Base-by-base conservation (phyloP, 164 flowering plant species). In the Nelumbo lutea region DNA sequence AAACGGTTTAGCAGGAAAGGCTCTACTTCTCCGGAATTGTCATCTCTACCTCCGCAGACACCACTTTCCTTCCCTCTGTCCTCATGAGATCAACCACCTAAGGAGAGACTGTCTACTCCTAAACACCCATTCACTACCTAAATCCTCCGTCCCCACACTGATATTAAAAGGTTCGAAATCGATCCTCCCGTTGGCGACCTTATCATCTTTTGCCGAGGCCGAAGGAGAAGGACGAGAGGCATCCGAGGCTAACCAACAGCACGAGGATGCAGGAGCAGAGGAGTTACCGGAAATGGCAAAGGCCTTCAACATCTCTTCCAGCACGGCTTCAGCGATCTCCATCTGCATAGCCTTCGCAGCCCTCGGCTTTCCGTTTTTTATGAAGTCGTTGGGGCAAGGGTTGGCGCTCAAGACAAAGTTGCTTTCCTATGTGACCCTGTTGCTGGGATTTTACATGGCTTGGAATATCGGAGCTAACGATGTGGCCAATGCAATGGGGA, bases 391-490 rank as follows among this genome's bases (percentile, higher is more conserved):
- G 61, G 86, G 85, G 6, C 80, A 61, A 43, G 92, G 87, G 0
- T 3, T 87, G 79, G 82, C 72, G 5, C 53, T 89, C 71, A 92
- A 87, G 89, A 87, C 79, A 39, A 85, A 84, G 70, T 11, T 79
- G 41, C 67, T 96, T 52, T 87, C 98, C 0, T 91, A 94, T 59
- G 80, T 72, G 0, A 90, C 97, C 1, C 76, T 94, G 59, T 66
- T 94, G 73, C 86, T 82, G 41, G 98, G 98, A 3, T 90, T 91
- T 67, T 94, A 87, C 79, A 94, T 94, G 98, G 98, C 98, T 10
- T 91, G 98, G 98, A 94, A 94, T 60, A 94, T 94, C 50, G 98
- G 98, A 44, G 98, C 98, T 9, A 94, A 94, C 59, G 98, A 94
- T 69, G 98, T 94, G 60, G 98, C 98, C 9, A 94, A 94, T 76